phyloP scores from a whole-genome alignment of 2,329 filamentous ascomycete species.

The Clarireedia hainanense region DNA sequence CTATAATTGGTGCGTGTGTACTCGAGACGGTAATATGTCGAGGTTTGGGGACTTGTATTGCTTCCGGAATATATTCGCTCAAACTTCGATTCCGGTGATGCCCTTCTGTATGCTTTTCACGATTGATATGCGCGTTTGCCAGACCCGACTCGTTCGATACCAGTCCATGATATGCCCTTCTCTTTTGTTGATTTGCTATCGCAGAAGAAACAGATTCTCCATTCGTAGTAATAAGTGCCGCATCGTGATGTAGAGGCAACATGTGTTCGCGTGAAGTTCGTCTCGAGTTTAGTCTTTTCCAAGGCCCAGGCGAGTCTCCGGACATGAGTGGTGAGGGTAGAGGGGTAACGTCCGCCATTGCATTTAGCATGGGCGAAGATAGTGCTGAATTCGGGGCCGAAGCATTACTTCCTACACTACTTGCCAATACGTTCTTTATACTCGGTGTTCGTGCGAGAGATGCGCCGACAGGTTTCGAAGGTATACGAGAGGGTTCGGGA shows the following conservation, averaged over 20 bases:
- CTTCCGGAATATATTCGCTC: slow-evolving; percentile 79
- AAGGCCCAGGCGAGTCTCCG: slow-evolving; percentile 57
- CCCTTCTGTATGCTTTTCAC: slow-evolving; percentile 24
- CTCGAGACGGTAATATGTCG: slow-evolving; percentile 69
- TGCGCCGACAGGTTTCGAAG: slow-evolving; percentile 19
- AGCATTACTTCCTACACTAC: slow-evolving; percentile 36
- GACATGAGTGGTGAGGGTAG: slow-evolving; percentile 67
- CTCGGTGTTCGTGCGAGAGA: slow-evolving; percentile 53
- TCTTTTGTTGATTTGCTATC: slow-evolving; percentile 45
- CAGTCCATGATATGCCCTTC: slow-evolving; percentile 48
- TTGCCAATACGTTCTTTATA: slow-evolving; percentile 46
- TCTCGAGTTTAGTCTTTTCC: slow-evolving; percentile 46
- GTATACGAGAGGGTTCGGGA: slow-evolving; percentile 10
- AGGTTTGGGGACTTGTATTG: slow-evolving; percentile 54
- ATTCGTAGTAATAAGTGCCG: slow-evolving; percentile 42
- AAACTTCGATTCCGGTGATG: slow-evolving; percentile 74
- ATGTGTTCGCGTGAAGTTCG: slow-evolving; percentile 41
- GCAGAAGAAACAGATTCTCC: slow-evolving; percentile 46
- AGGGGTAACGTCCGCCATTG: slow-evolving; percentile 72
- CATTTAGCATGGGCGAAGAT: slow-evolving; percentile 66
- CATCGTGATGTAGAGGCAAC: slow-evolving; percentile 33
- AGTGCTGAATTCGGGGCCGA: slow-evolving; percentile 58
- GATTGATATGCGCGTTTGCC: slow-evolving; percentile 15
- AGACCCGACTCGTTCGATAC: slow-evolving; percentile 17
- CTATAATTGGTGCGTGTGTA: slow-evolving; percentile 40